Conservation (phyloP, 805 yeast genomes). For the Kluyveromyces wickerhamii region DNA sequence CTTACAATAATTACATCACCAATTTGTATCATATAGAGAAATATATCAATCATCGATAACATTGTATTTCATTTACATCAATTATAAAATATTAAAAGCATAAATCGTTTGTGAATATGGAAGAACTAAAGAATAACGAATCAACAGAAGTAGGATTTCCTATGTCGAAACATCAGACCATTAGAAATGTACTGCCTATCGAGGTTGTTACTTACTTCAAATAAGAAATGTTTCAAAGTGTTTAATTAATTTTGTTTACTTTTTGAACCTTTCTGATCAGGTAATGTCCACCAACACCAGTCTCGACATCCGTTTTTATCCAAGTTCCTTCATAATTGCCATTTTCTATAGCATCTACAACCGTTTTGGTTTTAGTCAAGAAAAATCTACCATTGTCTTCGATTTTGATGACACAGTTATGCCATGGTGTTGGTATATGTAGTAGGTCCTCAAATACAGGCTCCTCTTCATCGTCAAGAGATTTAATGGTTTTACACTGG, state of each 20-base stretch:
- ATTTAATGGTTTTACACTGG: conserved; percentile 39
- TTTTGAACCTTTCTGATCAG: conserved; percentile 9
- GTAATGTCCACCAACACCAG: conserved; percentile 32
- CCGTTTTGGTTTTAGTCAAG: conserved; percentile 32
- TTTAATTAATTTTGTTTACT: conserved; percentile 2
- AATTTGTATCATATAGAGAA: no score
- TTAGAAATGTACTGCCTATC: no score
- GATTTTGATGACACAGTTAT: conserved; percentile 42
- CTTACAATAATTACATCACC: no score
- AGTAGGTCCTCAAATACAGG: conserved; percentile 44
- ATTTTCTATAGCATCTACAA: conserved; percentile 30
- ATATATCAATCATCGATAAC: no score
- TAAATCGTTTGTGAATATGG: no score
- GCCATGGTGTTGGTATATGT: conserved; percentile 65
- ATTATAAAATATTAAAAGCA: no score
- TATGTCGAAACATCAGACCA: no score
- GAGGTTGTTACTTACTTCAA: no score
- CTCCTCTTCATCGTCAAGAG: conserved; percentile 33
- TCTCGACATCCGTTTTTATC: conserved; percentile 26
- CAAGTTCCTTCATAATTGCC: conserved; percentile 32
- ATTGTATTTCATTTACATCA: no score
- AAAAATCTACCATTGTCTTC: conserved; percentile 29
- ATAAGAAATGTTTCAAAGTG: no score
- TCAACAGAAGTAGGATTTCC: no score
- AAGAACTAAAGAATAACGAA: no score